Percentiles rank a stretch among this genome's conserved stretches.
These are phyloP conservation scores for Pseudodiploospora longispora DNA, from an alignment of 2,329 filamentous ascomycete genomes.

Conservation along the genomic window DNA sequence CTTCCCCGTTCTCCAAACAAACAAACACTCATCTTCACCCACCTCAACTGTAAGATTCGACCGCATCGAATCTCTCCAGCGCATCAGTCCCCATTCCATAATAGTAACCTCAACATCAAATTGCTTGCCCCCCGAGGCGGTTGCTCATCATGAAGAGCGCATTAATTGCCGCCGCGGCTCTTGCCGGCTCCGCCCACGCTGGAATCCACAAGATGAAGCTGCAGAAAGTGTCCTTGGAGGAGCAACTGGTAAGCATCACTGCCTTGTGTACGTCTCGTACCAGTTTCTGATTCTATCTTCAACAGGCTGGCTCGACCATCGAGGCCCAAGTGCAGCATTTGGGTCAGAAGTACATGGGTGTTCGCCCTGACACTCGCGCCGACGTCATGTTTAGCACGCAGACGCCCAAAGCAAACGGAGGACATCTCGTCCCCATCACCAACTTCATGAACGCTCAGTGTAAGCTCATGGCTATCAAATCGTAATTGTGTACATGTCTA, in stretches of 20 bases:
- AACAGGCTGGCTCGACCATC: conserved; percentile 69
- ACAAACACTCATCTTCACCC: not conserved
- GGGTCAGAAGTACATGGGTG: conserved; percentile 92
- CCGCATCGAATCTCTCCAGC: not conserved
- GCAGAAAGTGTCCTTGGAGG: conserved; percentile 85
- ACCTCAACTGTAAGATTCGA: not conserved
- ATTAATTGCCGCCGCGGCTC: conserved; percentile 68
- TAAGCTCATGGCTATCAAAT: conserved; percentile 39
- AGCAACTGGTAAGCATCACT: conserved; percentile 72
- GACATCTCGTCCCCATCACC: conserved; percentile 79
- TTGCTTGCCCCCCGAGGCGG: conserved; percentile 1
- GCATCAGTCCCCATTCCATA: not conserved
- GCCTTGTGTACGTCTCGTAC: not conserved
- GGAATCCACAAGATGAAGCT: conserved; percentile 95
- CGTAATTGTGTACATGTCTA: not conserved
- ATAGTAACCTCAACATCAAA: not conserved
- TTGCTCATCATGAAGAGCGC: conserved; percentile 72
- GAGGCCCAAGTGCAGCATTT: conserved; percentile 74
- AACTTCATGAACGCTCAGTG: conserved; percentile 99
- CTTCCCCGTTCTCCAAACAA: no score
- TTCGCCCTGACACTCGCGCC: conserved; percentile 57
- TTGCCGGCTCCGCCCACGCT: conserved; percentile 76
- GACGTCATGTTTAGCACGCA: conserved; percentile 75
- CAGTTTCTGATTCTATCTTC: conserved; percentile 10
- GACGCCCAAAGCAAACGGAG: conserved; percentile 54